phyloP scores from a whole-genome alignment of 2,329 filamentous ascomycete species.

The Coniochaeta sp. region DNA sequence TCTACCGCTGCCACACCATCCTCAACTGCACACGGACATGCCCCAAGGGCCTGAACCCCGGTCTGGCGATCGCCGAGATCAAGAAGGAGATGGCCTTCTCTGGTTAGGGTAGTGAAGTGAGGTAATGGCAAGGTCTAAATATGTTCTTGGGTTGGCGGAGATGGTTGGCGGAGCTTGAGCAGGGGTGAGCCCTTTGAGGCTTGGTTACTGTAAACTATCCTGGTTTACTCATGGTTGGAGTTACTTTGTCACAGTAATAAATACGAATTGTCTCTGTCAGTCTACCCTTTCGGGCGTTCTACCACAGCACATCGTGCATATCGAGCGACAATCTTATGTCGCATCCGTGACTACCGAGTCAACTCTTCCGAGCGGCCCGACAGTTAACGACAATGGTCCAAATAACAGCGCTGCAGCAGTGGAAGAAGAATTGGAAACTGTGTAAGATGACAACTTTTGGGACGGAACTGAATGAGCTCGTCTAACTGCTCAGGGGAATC shows the following conservation, averaged over 20 bases:
- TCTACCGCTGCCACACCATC: conserved; percentile 99
- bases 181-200: background rate
- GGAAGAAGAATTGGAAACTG: background rate
- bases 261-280: background rate
- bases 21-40: conserved; percentile 97
- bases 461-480: background rate
- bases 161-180: background rate
- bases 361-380: background rate
- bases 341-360: background rate
- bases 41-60: conserved; percentile 97
- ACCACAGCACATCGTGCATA: background rate
- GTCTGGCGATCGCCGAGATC: conserved; percentile 90
- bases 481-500: background rate
- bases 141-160: background rate
- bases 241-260: conserved; percentile 19
- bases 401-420: background rate
- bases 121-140: background rate
- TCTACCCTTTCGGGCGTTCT: background rate
- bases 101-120: conserved; percentile 17
- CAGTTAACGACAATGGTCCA: background rate
- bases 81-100: conserved; percentile 85
- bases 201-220: conserved; percentile 16
- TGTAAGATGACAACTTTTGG: background rate
- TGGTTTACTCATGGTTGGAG: conserved; percentile 23
- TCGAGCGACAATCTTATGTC: background rate